Evolutionary conservation across 768 basidiomycete species (phyloP), one percentile per base, ranked within the genome.

Genomic region (Hebeloma cylindrosporum): DNA sequence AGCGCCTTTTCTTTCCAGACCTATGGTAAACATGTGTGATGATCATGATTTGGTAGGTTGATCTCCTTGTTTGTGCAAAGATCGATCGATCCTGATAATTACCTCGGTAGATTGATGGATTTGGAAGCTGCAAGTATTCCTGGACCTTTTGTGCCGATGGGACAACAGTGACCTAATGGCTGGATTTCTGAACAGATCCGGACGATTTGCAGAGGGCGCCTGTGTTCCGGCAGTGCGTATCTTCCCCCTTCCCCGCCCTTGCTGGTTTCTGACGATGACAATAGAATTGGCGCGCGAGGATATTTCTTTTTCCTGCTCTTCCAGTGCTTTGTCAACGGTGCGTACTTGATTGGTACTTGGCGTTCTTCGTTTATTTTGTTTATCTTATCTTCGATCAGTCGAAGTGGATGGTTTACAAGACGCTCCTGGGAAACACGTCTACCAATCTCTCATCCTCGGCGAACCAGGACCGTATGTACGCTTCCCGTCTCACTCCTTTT

Each of bases 241-340:
- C 7, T 27, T 38, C 26, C 29, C 17, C 29, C 17, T 29, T 16
- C 34, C 41, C 9, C 16, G 5, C 17, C 17, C 22, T 13, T 8
- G 17, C 2, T 25, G 5, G 41, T 14, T 20, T 36, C 22, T 20
- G 31, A 92, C 66, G 91, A 93, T 13, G 8, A n/a, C 20, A n/a
- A n/a, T 13, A 47, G 87, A 7, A 88, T 97, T 40, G 94, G 94
- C 8, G 65, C 80, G 0, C 72, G 88, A 51, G 92, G 85, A n/a
- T 96, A 93, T 67, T 94, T 94, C 63, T 94, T 83, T 72, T 99
- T 83, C 68, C 72, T 95, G 16, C 73, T 99, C 1, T 98, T 99
- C 73, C 95, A 99, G 55, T 90, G 88, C 54, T 94, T 94, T 63
- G 80, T 88, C 55, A 84, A 86, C 51, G 79, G 88, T 88, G 54